Evolutionary conservation across 2,329 filamentous ascomycete species (phyloP).

Genomic region (Byssochlamys sp.): DNA sequence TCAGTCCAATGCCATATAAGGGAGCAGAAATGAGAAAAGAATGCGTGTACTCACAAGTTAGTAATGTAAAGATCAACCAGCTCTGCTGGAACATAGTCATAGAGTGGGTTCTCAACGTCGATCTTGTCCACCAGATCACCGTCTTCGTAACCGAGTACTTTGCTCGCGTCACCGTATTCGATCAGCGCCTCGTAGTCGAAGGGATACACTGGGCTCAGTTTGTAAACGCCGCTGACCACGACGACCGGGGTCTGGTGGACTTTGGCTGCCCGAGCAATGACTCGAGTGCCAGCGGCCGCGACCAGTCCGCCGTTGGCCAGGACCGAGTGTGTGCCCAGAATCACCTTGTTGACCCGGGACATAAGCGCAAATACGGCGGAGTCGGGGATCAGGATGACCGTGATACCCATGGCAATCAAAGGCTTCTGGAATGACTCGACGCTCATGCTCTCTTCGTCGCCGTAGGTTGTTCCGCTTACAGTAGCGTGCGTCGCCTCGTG

Average conservation of each 20-base stretch:
- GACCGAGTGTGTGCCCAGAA: conserved; percentile 77
- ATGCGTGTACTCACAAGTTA: conserved; percentile 56
- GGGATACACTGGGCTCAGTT: conserved; percentile 80
- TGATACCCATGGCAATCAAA: conserved; percentile 66
- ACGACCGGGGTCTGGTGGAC: conserved; percentile 76
- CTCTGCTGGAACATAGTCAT: conserved; percentile 72
- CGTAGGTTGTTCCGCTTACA: conserved; percentile 45
- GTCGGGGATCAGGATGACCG: conserved; percentile 74
- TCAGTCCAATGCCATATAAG: conserved; percentile 5
- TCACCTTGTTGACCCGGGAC: conserved; percentile 89
- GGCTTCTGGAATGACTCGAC: conserved; percentile 61
- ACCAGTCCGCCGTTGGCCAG: conserved; percentile 80
- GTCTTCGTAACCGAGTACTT: conserved; percentile 67
- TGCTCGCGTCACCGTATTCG: conserved; percentile 74
- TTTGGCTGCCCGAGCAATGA: conserved; percentile 75
- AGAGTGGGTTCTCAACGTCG: conserved; percentile 67
- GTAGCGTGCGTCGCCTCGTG: conserved; percentile 54
- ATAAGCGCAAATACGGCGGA: conserved; percentile 85
- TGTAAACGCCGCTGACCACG: conserved; percentile 83
- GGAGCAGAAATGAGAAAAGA: not conserved
- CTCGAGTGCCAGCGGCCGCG: conserved; percentile 70
- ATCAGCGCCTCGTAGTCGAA: conserved; percentile 73
- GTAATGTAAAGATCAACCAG: conserved; percentile 57
- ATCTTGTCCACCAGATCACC: conserved; percentile 68
- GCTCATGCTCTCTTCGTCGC: conserved; percentile 40